These are phyloP conservation scores for Eimeria tenella DNA, from an alignment of 169 alveolate genomes.

Conservation along the genomic window DNA sequence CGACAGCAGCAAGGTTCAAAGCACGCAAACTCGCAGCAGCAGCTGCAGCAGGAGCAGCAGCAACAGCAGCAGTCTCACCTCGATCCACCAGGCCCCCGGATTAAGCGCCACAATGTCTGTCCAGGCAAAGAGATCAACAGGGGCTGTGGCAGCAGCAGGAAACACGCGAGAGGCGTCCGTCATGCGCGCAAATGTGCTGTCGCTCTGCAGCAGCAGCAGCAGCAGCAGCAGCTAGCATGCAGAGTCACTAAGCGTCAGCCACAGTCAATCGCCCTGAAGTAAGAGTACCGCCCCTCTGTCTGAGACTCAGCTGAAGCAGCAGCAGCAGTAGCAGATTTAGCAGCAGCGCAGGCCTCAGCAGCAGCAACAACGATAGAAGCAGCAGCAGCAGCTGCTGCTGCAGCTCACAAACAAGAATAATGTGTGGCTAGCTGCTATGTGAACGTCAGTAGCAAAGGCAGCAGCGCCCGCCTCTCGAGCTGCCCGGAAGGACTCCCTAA, in stretches of 20 bases:
- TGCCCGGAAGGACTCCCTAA: background rate
- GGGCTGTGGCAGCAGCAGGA: slow-evolving; percentile 23
- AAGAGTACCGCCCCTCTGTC: too few species aligned
- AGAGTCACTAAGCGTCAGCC: background rate
- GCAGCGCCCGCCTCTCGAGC: background rate
- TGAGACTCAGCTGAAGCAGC: background rate
- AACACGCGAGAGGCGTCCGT: slow-evolving; percentile 32
- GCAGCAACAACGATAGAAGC: background rate
- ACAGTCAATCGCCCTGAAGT: background rate
- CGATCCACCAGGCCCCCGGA: slow-evolving; percentile 53
- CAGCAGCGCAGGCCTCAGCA: background rate
- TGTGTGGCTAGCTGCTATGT: background rate
- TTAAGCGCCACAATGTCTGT: slow-evolving; percentile 6
- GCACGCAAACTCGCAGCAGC: background rate
- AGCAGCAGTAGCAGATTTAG: background rate
- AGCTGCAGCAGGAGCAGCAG: background rate
- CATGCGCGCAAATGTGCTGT: slow-evolving; percentile 31
- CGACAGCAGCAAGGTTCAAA: background rate
- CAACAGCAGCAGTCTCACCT: background rate
- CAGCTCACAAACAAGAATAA: background rate
- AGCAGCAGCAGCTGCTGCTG: background rate
- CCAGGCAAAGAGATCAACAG: slow-evolving; percentile 24
- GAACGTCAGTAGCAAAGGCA: background rate
- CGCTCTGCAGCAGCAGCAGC: slow-evolving; percentile 47
- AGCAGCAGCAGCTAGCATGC: background rate